Evolutionary conservation across 2,329 filamentous ascomycete genomes (phyloP).

Genomic region (Trichoderma aggressivum): DNA sequence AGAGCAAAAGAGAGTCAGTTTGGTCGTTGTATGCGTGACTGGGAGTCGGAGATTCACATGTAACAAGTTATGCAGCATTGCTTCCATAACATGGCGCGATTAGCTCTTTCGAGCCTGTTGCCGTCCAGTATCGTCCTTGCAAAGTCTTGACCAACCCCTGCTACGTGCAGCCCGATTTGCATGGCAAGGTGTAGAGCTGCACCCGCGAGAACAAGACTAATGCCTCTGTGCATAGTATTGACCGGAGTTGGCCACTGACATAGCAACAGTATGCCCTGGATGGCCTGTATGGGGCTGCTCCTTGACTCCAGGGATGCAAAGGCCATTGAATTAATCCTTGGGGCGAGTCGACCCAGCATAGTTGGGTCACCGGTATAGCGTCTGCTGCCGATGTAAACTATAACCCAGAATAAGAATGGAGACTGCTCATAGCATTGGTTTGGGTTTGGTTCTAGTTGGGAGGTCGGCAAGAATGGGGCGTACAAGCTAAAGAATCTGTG

Average conservation of each 20-base stretch:
- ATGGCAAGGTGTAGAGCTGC: constrained; percentile 39
- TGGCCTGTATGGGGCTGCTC: constrained; percentile 23
- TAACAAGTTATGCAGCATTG: constrained; percentile 25
- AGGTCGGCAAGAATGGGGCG: constrained; percentile 6
- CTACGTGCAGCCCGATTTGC: constrained; percentile 39
- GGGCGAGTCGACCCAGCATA: constrained; percentile 31
- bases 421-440: constrained; percentile 2
- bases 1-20: background rate
- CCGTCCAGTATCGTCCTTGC: constrained; percentile 34
- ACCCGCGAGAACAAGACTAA: constrained; percentile 38
- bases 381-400: constrained; percentile 37
- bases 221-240: constrained; percentile 39
- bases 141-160: constrained; percentile 39
- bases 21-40: background rate
- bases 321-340: constrained; percentile 35
- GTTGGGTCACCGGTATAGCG: constrained; percentile 35
- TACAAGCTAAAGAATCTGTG: constrained; percentile 5
- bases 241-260: constrained; percentile 40
- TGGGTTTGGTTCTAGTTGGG: background rate
- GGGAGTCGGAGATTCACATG: constrained; percentile 26
- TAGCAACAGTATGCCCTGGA: constrained; percentile 38
- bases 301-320: constrained; percentile 33
- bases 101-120: background rate
- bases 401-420: constrained; percentile 36
- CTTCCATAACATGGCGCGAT: constrained; percentile 10